Evolutionary conservation across 148 eudicot genomes (phyloP), one percentile per base, ranked within the genome.

Genomic region (Gaultheria prostrata): DNA sequence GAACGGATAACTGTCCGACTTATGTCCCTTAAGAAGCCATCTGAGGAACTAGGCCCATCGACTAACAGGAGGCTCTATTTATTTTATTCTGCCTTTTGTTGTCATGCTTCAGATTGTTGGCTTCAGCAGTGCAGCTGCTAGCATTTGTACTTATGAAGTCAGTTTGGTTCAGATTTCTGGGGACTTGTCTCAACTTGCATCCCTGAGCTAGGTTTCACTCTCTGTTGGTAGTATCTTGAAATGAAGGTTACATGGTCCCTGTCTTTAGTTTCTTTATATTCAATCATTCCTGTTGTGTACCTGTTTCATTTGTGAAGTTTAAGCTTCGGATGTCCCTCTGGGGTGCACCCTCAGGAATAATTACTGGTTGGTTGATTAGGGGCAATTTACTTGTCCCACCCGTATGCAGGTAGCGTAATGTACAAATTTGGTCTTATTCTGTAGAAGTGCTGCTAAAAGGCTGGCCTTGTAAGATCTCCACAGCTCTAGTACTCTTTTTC

Each of bases 121-220:
- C 32, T n/a, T 73, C 32, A 8, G 78, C 54, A 46, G 80, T n/a
- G 43, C 32, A 8, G 78, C 54, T 75, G 80, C 39, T 77, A 8
- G 59, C 80, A 77, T 50, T 51, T 26, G 59, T 28, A 50, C 61
- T n/a, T 28, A 51, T 77, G 35, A 26, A 54, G 61, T 77, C 56
- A 75, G 33, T 24, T 77, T 4, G n/a, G 80, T 26, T 51, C 80
- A 15, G 80, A 26, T 77, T 53, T 50, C 43, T 26, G 61, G 57
- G 46, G 21, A 26, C 26, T 77, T 51, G 21, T 77, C 61, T 50
- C 35, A 51, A 50, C 35, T 77, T 77, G 61, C 80, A 48, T 76
- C 59, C 14, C 57, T 26, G 9, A 74, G 77, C 18, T 77, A 6
- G 21, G 43, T 11, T 50, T 77, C 80, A 9, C 50, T 51, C 51